These are phyloP conservation scores for Crepidotus sp. DNA, from an alignment of 1,284 basidiomycete species.

Conservation along the genomic window DNA sequence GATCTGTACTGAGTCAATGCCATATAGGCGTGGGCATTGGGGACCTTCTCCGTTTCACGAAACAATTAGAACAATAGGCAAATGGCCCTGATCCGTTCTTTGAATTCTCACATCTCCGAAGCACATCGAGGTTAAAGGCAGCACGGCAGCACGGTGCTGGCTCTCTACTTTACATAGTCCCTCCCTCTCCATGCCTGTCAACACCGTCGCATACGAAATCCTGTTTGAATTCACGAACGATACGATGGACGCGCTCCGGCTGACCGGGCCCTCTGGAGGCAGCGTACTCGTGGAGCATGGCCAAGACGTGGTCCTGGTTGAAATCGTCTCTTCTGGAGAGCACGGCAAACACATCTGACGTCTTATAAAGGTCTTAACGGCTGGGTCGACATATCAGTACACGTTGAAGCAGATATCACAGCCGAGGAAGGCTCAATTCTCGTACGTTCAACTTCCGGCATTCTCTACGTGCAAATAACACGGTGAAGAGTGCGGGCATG, in stretches of 20 bases:
- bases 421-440: conserved; percentile 29
- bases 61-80: conserved; percentile 18
- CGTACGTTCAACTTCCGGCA: conserved; percentile 21
- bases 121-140: conserved; percentile 14
- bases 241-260: conserved; percentile 29
- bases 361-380: conserved; percentile 21
- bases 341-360: conserved; percentile 7
- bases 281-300: conserved; percentile 10
- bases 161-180: background rate
- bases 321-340: conserved; percentile 33
- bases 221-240: conserved; percentile 43
- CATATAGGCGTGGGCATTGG: conserved; percentile 12
- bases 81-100: conserved; percentile 9
- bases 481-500: conserved; percentile 32
- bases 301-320: conserved; percentile 15
- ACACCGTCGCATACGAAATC: conserved; percentile 41
- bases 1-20: conserved; percentile 12
- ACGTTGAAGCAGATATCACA: conserved; percentile 34
- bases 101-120: conserved; percentile 14
- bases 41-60: conserved; percentile 7
- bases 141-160: conserved; percentile 4
- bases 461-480: background rate
- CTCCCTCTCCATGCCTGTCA: conserved; percentile 31
- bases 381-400: conserved; percentile 48
- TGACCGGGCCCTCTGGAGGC: conserved; percentile 19